Base-by-base conservation (phyloP, 1,284 basidiomycete species). In the Anthracocystis panici-leucophaei region DNA sequence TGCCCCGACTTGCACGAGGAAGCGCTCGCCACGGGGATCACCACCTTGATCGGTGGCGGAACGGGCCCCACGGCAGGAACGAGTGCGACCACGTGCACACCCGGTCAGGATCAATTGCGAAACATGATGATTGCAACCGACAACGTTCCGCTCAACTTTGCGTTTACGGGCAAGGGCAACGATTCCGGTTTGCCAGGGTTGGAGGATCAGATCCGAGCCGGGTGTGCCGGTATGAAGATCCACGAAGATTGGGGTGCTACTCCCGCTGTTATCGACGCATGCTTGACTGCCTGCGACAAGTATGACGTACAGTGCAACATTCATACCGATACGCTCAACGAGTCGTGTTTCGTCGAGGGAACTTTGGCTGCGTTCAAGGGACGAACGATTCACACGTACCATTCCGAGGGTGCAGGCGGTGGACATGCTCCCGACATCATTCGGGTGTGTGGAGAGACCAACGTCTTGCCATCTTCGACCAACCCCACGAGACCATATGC, bases 231-330 rank as follows among this genome's bases (percentile, higher is more conserved):
- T 0, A 86, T 99, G 77, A 99, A 99, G 87, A 86, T 99, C 62
- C 97, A 99, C 82, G 97, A 99, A 85, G 97, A 99, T 86, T 99
- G 97, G 97, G 97, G 97, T 5, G 89, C 91, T 21, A 97, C 95
- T 1, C 96, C 96, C 0, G 91, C 90, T 16, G 90, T 90, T 0
- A 98, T 99, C 79, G 88, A 89, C 76, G 91, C 89, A 52, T 92
- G 69, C 53, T 88, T 99, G 70, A 90, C 91, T 63, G 89, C 97
- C 18, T 95, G 89, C 2, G 94, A 99, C 82, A 89, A 94, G 79
- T 95, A 93, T 84, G 97, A 99, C 83, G 93, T 99, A 8, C 95
- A 97, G 90, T 91, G 95, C 70, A 97, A 96, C 84, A 97, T 99
- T 60, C 97, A 99, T 84, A 97, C 95, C 0, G 96, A 99, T 85